A percentile compares a stretch with the other conserved stretches of the same genome.
phyloP scores from a whole-genome alignment of 257 asterid species.

The Penstemon barbatus region DNA sequence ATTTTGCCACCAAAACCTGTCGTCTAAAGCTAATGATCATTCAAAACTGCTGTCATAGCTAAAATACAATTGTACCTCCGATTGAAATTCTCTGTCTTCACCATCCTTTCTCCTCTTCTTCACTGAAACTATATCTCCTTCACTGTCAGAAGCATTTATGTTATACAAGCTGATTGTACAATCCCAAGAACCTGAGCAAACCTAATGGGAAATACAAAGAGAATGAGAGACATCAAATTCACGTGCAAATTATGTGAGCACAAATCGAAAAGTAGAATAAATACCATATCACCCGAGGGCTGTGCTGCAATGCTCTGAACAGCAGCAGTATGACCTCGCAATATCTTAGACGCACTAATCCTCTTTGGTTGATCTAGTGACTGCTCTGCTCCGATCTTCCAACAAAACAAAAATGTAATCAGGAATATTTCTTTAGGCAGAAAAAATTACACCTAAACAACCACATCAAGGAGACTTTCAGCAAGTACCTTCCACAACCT shows the following conservation, averaged over 20 bases:
- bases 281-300: slow-evolving; percentile 80
- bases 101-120: slow-evolving; percentile 78
- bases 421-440: slow-evolving; percentile 9
- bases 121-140: slow-evolving; percentile 54
- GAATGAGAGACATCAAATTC: slow-evolving; percentile 22
- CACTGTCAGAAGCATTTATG: slow-evolving; percentile 45
- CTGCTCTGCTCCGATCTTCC: slow-evolving; percentile 65
- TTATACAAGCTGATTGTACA: slow-evolving; percentile 73
- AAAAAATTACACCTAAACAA: slow-evolving; percentile 18
- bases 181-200: slow-evolving; percentile 99
- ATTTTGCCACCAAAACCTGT: background rate
- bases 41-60: slow-evolving; percentile 4
- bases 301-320: slow-evolving; percentile 76
- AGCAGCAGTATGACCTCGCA: slow-evolving; percentile 81
- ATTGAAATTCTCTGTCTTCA: slow-evolving; percentile 50
- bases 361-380: slow-evolving; percentile 51
- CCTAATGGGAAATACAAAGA: slow-evolving; percentile 46
- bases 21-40: slow-evolving; percentile 1
- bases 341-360: slow-evolving; percentile 56
- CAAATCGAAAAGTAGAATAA: slow-evolving; percentile 18
- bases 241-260: background rate
- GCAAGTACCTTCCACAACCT: slow-evolving; percentile 85
- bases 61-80: slow-evolving; percentile 56
- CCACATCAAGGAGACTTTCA: slow-evolving; percentile 23
- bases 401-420: slow-evolving; percentile 31